Evolutionary conservation across 441 rosid genomes (phyloP).

Genomic region (Croton laevigatus): DNA sequence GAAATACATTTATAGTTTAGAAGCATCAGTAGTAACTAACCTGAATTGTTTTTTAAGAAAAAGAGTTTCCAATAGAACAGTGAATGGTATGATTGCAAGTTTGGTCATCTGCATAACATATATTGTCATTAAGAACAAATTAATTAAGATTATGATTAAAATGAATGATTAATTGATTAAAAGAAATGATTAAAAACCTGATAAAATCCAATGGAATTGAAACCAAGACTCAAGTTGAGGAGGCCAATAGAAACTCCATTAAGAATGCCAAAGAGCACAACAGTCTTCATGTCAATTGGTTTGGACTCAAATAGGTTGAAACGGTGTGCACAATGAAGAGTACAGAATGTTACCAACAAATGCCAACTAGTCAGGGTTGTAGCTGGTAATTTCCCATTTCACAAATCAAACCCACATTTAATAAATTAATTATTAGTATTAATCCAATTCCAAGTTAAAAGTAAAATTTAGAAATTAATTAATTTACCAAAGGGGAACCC

Average conservation of each 20-base stretch:
- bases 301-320: constrained; percentile 83
- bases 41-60: constrained; percentile 91
- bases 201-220: constrained; percentile 94
- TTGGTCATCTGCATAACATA: constrained; percentile 99
- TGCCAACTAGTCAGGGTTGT: constrained; percentile 99
- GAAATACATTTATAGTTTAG: neutral
- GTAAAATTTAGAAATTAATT: neutral
- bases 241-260: constrained; percentile 95
- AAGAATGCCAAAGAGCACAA: constrained; percentile 88
- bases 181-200: constrained; percentile 42
- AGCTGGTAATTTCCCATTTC: constrained; percentile 36
- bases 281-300: constrained; percentile 74
- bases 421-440: too few species aligned
- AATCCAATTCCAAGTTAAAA: too few species aligned
- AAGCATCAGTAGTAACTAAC: constrained; percentile 25
- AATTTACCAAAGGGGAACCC: constrained; percentile 92
- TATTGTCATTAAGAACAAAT: too few species aligned
- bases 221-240: constrained; percentile 91
- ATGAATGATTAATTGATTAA: too few species aligned
- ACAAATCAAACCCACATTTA: too few species aligned
- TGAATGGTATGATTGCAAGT: constrained; percentile 96
- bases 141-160: too few species aligned
- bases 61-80: constrained; percentile 84
- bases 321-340: constrained; percentile 78
- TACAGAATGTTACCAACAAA: constrained; percentile 85